Evolutionary conservation across 108 stramenopile species (phyloP), one percentile per base, ranked within the genome.

Genomic region (Conticribra guillardii): DNA sequence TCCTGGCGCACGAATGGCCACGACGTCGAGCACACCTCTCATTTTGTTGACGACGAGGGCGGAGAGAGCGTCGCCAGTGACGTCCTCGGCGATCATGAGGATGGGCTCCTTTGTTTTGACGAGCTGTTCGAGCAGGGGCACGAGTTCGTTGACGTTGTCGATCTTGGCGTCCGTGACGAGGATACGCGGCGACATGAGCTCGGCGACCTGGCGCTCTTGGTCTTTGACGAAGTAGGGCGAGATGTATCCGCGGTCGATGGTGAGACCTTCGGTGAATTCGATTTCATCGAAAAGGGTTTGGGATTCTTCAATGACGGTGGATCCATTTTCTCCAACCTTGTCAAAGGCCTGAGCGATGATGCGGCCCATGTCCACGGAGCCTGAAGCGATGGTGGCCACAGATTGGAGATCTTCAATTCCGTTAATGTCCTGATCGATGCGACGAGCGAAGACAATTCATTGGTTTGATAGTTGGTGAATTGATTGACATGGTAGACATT

Each of bases 21-120:
- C 92, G 24, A 98, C 96, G 79, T 98, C 97, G 1, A 98, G 85
- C 28, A 97, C 97, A 37, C 97, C 98, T 28, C 98, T 82, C 95
- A 98, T 96, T 73, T 98, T 98, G 96, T 98, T 98, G 57, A 98
- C 98, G 45, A 98, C 98, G 17, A 98, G 83, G 22, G 96, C 97
- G 44, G 93, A 94, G 21, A 98, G 85, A 37, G 98, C 98, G 71
- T 98, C 98, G 5, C 98, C 98, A 22, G 95, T 88, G 33, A 98
- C 96, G 84, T 98, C 98, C 73, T 98, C 98, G 53, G 98, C 96
- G 27, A 97, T 84, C 60, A 98, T 94, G 58, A 97, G 88, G 51
- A 98, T 78, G 11, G 96, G 96, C 67, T 97, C 96, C 89, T 97
- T 98, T 44, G 94, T 79, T 82, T 96, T 97, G 69, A 97, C 96